Base-by-base conservation (phyloP, 768 basidiomycete species). In the Paxillus ammoniavirescens region DNA sequence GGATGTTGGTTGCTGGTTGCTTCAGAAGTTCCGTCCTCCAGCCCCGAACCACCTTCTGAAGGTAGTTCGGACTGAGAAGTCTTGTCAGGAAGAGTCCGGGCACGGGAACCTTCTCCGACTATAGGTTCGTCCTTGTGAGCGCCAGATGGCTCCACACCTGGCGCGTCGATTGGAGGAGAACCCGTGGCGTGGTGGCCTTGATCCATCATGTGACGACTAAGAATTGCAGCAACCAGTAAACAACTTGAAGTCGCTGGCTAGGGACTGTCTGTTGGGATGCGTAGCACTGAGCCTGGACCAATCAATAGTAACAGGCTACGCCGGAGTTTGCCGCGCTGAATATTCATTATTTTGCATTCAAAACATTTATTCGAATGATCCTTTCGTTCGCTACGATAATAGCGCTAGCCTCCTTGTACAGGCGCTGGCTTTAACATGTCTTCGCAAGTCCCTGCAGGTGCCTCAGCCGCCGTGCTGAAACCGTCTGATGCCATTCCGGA, bases 381-480 rank as follows among this genome's bases (percentile, higher is more conserved):
- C 4, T 15, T 7, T 15, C 14, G 13, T 26, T 21, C 21, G 21
- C 21, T 21, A 21, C n/a, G n/a, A n/a, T n/a, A n/a, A n/a, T n/a
- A n/a, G n/a, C n/a, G n/a, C n/a, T n/a, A 26, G 23, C 23, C 23
- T 26, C 23, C 30, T 31, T 9, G 30, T 17, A 40, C 28, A 28
- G 7, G 37, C 42, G 31, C 41, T 28, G 18, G 15, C 47, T 53
- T 38, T 35, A 46, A 35, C 31, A 61, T 66, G 50, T 55, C 55
- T 18, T 55, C 47, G 5, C 47, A 58, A 14, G 59, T 87, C 26
- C 91, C 91, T 7, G 53, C 69, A 28, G 77, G 60, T 35, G 89
- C 86, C 17, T 82, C 91, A 51, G 82, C 85, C 10, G 89, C 90
- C n/a, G 81, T 95, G 18, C 73, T 95, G 31, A 81, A 84, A 63